These are phyloP conservation scores for Stemphylium beticola DNA, from an alignment of 2,329 filamentous ascomycete species.

Conservation along the genomic window DNA sequence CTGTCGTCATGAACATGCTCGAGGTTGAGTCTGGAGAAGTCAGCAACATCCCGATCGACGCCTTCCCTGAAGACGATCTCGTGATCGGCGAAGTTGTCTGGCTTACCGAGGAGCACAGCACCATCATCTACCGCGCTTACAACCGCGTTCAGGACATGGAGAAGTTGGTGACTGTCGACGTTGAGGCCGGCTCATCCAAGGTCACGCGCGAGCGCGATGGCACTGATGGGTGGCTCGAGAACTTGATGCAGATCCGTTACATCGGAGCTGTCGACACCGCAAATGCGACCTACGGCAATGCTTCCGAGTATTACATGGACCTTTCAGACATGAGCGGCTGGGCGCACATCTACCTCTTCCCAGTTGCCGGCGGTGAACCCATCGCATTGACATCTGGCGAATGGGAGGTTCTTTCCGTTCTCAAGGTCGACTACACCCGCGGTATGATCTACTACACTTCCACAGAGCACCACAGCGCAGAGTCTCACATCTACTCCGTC, in stretches of 20 bases:
- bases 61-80: conserved; percentile 65
- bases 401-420: conserved; percentile 68
- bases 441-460: conserved; percentile 69
- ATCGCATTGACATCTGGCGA: conserved; percentile 67
- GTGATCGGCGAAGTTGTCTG: conserved; percentile 72
- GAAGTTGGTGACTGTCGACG: conserved; percentile 66
- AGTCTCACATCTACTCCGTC: conserved; percentile 71
- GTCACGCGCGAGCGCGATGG: conserved; percentile 65
- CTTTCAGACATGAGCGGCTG: conserved; percentile 70
- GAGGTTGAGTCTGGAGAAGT: conserved; percentile 57
- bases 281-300: conserved; percentile 46
- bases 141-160: conserved; percentile 72
- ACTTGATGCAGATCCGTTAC: conserved; percentile 63
- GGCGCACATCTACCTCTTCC: conserved; percentile 70
- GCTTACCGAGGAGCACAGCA: conserved; percentile 67
- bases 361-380: conserved; percentile 61
- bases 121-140: conserved; percentile 68
- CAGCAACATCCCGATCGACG: conserved; percentile 59
- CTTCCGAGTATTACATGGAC: conserved; percentile 66
- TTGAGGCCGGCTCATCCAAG: conserved; percentile 53
- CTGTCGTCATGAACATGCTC: conserved; percentile 66
- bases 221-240: conserved; percentile 67
- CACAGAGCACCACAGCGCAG: conserved; percentile 69
- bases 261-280: conserved; percentile 53
- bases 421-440: conserved; percentile 64